phyloP scores from a whole-genome alignment of 495 filamentous ascomycete genomes.

The Penicillium canariense region DNA sequence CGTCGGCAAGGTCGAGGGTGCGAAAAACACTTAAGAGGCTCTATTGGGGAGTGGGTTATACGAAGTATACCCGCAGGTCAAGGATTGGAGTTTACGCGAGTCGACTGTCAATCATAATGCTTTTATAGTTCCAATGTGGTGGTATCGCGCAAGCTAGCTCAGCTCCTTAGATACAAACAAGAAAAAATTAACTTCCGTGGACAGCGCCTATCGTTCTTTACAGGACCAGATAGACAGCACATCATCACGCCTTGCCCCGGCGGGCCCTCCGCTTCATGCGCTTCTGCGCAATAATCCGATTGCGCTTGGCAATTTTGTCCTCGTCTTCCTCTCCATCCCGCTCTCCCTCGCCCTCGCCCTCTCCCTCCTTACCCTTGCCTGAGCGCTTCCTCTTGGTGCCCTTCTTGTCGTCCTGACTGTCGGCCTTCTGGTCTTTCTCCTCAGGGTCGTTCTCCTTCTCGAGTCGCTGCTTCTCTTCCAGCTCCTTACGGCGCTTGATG shows the following conservation, averaged over 20 bases:
- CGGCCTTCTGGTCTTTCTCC: conserved; percentile 23
- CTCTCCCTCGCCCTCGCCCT: conserved; percentile 28
- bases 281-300: conserved; percentile 68
- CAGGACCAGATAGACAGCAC: conserved; percentile 8
- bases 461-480: conserved; percentile 57
- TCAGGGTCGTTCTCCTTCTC: conserved; percentile 22
- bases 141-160: conserved; percentile 19
- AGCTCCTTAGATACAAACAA: conserved; percentile 6
- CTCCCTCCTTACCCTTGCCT: conserved; percentile 23
- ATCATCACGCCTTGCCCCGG: conserved; percentile 38
- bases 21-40: conserved; percentile 31
- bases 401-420: conserved; percentile 19
- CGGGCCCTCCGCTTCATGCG: conserved; percentile 55
- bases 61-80: conserved; percentile 13
- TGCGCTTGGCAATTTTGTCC: conserved; percentile 58
- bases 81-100: neutral
- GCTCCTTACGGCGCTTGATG: conserved; percentile 70
- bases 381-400: conserved; percentile 43
- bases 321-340: conserved; percentile 45
- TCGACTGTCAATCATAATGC: conserved; percentile 20
- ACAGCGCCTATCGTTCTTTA: conserved; percentile 15
- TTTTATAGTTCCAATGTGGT: conserved; percentile 21
- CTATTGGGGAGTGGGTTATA: neutral
- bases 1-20: conserved; percentile 69
- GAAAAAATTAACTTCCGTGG: neutral